These are phyloP conservation scores for Durusdinium trenchii DNA, from an alignment of 73 alveolate genomes.

Conservation along the genomic window DNA sequence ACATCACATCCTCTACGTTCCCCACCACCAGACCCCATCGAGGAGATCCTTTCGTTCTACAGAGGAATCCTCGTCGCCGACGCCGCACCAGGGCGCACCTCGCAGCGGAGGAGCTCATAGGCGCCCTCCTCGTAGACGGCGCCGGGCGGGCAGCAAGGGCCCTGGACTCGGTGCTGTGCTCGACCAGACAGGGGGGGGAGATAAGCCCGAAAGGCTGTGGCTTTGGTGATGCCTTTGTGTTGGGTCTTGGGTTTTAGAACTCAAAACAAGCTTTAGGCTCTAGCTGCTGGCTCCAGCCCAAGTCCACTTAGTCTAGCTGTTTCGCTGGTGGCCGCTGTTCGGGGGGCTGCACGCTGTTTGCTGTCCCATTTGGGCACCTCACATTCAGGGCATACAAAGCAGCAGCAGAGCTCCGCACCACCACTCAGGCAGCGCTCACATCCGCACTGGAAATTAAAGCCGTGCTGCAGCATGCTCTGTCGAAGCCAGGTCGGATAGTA, in stretches of 20 bases:
- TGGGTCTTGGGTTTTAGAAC: too few relatives aligned
- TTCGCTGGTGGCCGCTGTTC: background rate
- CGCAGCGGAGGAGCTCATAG: slow-evolving; percentile 13
- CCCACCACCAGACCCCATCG: too few relatives aligned
- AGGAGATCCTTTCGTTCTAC: too few relatives aligned
- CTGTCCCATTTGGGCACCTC: background rate
- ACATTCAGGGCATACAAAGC: slow-evolving; percentile 65
- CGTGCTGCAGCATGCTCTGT: slow-evolving; percentile 30
- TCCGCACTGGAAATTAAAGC: slow-evolving; percentile 54
- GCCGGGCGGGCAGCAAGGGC: slow-evolving; percentile 69
- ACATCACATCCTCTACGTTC: too few relatives aligned
- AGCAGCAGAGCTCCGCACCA: background rate
- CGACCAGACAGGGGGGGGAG: background rate
- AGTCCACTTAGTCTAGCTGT: too few relatives aligned
- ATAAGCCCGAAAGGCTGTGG: too few relatives aligned
- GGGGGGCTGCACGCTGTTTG: too few relatives aligned
- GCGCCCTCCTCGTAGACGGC: background rate
- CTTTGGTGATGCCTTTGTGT: background rate
- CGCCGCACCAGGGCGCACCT: too few relatives aligned
- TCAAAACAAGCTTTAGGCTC: too few relatives aligned
- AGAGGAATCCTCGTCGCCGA: too few relatives aligned
- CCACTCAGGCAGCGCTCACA: slow-evolving; percentile 29
- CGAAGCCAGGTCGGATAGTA: slow-evolving; percentile 78
- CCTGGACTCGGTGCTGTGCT: background rate
- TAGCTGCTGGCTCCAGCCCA: too few relatives aligned